These are phyloP conservation scores for Salvia miltiorrhiza DNA, from an alignment of 257 asterid genomes.

Conservation along the genomic window DNA sequence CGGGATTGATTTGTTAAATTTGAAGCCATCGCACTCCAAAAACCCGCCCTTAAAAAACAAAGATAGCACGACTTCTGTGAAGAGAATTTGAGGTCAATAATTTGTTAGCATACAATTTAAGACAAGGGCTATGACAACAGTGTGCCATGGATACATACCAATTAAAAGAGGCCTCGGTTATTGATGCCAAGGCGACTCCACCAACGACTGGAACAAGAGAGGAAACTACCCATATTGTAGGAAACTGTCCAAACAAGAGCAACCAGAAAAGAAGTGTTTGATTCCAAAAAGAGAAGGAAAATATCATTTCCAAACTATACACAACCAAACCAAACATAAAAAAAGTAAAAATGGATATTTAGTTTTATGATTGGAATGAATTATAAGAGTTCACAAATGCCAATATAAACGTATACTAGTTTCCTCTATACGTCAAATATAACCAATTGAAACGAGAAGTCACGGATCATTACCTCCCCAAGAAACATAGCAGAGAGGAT, in stretches of 20 bases:
- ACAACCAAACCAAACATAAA: background rate
- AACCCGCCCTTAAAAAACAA: constrained; percentile 69
- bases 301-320: background rate
- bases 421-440: too few relatives aligned
- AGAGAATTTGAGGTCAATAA: constrained; percentile 9
- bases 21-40: constrained; percentile 99
- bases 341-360: background rate
- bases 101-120: background rate
- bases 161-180: constrained; percentile 87
- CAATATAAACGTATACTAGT: too few relatives aligned
- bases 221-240: constrained; percentile 78
- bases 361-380: too few relatives aligned
- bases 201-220: constrained; percentile 91
- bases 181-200: constrained; percentile 89
- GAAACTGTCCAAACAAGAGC: constrained; percentile 41
- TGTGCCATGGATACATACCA: constrained; percentile 46
- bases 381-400: too few relatives aligned
- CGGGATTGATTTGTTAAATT: constrained; percentile 92
- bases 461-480: constrained; percentile 63
- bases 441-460: too few relatives aligned
- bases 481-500: constrained; percentile 81
- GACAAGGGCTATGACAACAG: constrained; percentile 13
- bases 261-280: background rate
- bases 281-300: background rate
- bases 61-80: constrained; percentile 6